Base-by-base conservation (phyloP, 2,329 filamentous ascomycete species). In the Emericellopsis cladophorae region DNA sequence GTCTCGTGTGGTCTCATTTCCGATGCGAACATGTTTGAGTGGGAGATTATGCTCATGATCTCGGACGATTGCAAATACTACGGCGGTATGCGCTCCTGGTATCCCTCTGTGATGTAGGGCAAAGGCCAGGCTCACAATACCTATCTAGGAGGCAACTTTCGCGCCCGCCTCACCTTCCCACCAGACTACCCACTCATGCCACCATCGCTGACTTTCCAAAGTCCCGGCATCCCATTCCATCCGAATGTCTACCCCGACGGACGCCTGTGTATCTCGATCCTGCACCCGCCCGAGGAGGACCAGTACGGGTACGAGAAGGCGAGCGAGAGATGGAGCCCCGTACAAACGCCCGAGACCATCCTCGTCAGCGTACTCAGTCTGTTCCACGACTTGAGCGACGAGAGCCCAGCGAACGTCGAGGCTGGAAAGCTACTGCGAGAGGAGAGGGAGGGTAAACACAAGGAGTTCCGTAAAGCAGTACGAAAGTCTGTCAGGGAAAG, bases 21-120 rank as follows among this genome's bases (percentile, higher is more conserved):
- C 53, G 84, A 84, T 59, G 83, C 67, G 64, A 94, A 94, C 58
- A 79, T 96, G 9, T 95, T 95, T 50, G 84, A 94, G 67, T 98
- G 92, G 92, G 89, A 96, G 62, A 88, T 96, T 16, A 95, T 95
- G 84, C 77, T 98, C 45, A 96, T 98, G 90, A 90, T 96, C 49
- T 87, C 79, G 46, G 89, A 95, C 52, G 88, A 94, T 56, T 89
- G 84, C 64, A 90, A 89, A 64, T 84, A 85, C 61, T 95, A 95
- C 53, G 89, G 89, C 53, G 89, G 89, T 90, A 65, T 44, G 76
- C 64, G 33, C 31, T 39, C 22, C 9, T 35, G 32, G 23, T 24
- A 31, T 40, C 24, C 12, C 40, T 21, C 18, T 21, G 18, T 21
- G 18, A 21, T 21, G 18, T 21, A 21, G 18, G 35, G 33, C 12